Conservation (phyloP, 2,329 filamentous ascomycete species). For the Neopestalotiopsis clavispora region DNA sequence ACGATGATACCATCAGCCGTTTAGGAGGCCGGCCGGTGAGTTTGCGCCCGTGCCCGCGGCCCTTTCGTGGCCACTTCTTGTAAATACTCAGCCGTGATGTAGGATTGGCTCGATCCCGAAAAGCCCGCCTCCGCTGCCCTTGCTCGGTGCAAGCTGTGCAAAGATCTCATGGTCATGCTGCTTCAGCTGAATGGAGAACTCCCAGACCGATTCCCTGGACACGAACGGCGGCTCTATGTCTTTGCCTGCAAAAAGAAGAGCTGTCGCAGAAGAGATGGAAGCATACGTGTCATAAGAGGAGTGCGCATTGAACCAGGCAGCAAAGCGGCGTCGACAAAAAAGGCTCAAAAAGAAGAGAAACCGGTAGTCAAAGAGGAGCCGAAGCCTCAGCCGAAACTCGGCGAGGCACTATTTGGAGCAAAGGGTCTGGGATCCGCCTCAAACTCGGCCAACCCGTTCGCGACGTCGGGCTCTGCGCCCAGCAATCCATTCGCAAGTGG, state of each 20-base stretch:
- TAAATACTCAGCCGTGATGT: conserved; percentile 11
- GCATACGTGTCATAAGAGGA: conserved; percentile 76
- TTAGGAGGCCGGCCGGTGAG: conserved; percentile 86
- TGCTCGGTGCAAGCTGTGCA: conserved; percentile 87
- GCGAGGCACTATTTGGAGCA: conserved; percentile 73
- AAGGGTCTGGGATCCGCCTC: conserved; percentile 47
- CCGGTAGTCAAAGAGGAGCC: conserved; percentile 36
- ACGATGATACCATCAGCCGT: conserved; percentile 84
- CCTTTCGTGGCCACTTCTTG: conserved; percentile 11
- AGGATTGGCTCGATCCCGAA: conserved; percentile 84
- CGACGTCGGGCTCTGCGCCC: conserved; percentile 44
- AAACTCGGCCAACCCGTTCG: conserved; percentile 64
- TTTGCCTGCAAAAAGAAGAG: conserved; percentile 79
- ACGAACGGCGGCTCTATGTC: conserved; percentile 87
- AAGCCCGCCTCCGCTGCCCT: conserved; percentile 75
- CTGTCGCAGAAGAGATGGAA: conserved; percentile 83
- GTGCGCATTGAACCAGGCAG: conserved; percentile 53
- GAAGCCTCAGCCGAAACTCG: conserved; percentile 52
- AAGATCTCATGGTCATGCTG: conserved; percentile 79
- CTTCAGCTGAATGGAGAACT: conserved; percentile 92
- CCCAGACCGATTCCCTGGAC: conserved; percentile 81
- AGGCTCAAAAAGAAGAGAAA: conserved; percentile 39
- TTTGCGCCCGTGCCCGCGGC: conserved; percentile 22
- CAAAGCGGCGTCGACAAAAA: conserved; percentile 30
- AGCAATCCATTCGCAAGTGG: conserved; percentile 67